Conservation (phyloP, 768 basidiomycete genomes). For the Nidularia pulvinata region DNA sequence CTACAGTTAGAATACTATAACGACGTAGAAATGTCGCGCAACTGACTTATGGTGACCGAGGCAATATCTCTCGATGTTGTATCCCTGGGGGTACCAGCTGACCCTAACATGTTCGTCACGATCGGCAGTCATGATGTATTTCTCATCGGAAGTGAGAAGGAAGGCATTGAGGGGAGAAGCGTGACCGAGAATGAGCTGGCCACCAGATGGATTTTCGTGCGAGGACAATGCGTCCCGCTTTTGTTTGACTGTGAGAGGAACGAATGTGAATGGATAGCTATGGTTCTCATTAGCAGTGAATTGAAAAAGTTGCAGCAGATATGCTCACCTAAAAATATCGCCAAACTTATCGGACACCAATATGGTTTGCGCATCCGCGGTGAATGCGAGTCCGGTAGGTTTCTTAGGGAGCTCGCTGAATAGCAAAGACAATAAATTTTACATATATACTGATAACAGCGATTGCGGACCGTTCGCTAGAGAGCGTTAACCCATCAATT, state of each 20-base stretch:
- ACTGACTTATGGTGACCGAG: slow-evolving; percentile 82
- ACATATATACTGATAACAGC: background rate
- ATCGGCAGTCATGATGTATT: slow-evolving; percentile 86
- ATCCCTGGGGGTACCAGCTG: slow-evolving; percentile 87
- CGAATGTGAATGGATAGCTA: slow-evolving; percentile 63
- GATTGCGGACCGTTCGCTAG: slow-evolving; percentile 61
- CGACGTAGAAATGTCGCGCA: background rate
- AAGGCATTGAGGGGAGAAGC: slow-evolving; percentile 82
- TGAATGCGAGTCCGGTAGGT: slow-evolving; percentile 70
- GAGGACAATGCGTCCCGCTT: slow-evolving; percentile 44
- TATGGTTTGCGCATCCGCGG: slow-evolving; percentile 60
- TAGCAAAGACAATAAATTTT: background rate
- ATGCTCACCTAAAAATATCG: slow-evolving; percentile 78
- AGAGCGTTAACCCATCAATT: slow-evolving; percentile 49
- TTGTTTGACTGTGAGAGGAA: slow-evolving; percentile 23
- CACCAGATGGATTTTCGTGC: slow-evolving; percentile 71
- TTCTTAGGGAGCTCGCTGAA: slow-evolving; percentile 82
- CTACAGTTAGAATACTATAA: background rate
- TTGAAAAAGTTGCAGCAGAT: background rate
- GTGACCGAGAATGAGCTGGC: slow-evolving; percentile 82
- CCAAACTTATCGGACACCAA: slow-evolving; percentile 94
- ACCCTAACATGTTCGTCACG: slow-evolving; percentile 95
- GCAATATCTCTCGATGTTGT: slow-evolving; percentile 84
- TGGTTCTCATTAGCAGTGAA: slow-evolving; percentile 22
- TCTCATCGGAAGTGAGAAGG: slow-evolving; percentile 65